Percentiles rank a stretch among this genome's conserved stretches.
phyloP scores from a whole-genome alignment of 75 land plant species.

The Picea sitchensis region DNA sequence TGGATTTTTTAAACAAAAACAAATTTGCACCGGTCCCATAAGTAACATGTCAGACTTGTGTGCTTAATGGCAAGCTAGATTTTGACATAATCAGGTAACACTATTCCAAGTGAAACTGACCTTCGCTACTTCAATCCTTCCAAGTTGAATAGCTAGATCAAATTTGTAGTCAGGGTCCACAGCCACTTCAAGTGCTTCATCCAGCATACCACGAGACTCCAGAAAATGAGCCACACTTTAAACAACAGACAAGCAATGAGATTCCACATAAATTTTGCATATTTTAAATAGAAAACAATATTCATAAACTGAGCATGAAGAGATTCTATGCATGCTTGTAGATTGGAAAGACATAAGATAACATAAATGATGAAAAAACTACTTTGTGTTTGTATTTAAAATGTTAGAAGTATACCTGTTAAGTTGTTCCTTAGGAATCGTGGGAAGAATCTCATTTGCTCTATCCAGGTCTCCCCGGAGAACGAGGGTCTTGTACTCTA shows the following conservation, averaged over 20 bases:
- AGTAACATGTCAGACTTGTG: neutral
- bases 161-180: constrained; percentile 96
- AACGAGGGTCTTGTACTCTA: constrained; percentile 97
- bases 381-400: neutral
- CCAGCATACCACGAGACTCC: constrained; percentile 95
- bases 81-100: neutral
- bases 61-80: neutral
- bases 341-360: neutral
- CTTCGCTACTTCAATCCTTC: constrained; percentile 88
- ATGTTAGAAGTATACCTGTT: constrained; percentile 61
- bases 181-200: constrained; percentile 91
- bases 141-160: constrained; percentile 96
- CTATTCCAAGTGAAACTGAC: constrained; percentile 22
- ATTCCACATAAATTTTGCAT: constrained; percentile 4
- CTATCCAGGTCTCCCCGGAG: constrained; percentile 92
- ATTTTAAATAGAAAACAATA: neutral
- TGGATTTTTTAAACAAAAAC: neutral
- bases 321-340: neutral
- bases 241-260: constrained; percentile 6
- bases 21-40: neutral
- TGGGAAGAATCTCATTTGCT: constrained; percentile 86
- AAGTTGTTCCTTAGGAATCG: constrained; percentile 92
- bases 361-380: neutral
- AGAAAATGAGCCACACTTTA: constrained; percentile 91
- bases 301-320: neutral